A percentile compares a stretch with the other conserved stretches of the same genome.
Evolutionary conservation across 1,139 yeast species (phyloP).

Genomic region (Suhomyces kunorum): DNA sequence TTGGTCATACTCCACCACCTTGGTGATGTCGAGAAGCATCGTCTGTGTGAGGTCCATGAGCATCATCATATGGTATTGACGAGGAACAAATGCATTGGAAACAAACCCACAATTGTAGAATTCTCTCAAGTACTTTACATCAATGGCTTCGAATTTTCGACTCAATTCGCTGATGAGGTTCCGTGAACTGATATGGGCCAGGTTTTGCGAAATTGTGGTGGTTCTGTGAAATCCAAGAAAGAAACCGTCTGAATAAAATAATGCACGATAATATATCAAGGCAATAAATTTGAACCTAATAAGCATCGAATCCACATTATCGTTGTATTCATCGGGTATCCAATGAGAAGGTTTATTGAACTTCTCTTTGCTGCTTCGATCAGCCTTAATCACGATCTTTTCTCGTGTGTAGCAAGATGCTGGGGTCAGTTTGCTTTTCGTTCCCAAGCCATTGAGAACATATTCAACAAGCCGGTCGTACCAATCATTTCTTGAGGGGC

Average conservation of each 20-base stretch:
- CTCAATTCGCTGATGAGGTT: constrained; percentile 16
- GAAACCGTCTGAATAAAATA: constrained; percentile 19
- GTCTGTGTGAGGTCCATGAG: constrained; percentile 17
- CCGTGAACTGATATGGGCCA: constrained; percentile 12
- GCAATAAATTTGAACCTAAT: constrained; percentile 28
- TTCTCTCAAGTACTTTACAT: constrained; percentile 15
- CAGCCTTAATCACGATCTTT: constrained; percentile 23
- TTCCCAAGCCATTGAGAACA: constrained; percentile 31
- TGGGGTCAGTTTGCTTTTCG: constrained; percentile 21
- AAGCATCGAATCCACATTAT: constrained; percentile 31
- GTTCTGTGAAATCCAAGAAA: constrained; percentile 5
- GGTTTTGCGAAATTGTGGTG: constrained; percentile 8
- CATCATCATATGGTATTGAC: constrained; percentile 14
- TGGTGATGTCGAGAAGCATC: constrained; percentile 17
- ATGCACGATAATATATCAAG: constrained; percentile 26
- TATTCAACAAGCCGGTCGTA: constrained; percentile 36
- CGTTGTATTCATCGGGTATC: constrained; percentile 16
- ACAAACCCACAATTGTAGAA: constrained; percentile 11
- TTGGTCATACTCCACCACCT: constrained; percentile 14
- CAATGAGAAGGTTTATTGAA: constrained; percentile 1
- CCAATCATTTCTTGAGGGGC: constrained; percentile 26
- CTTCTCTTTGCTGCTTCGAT: constrained; percentile 15
- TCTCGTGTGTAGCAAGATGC: constrained; percentile 35
- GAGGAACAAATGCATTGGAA: constrained; percentile 8
- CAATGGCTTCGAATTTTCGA: constrained; percentile 13